Evolutionary conservation across 495 filamentous ascomycete genomes (phyloP).

Genomic region (Pyrenula massariospora): DNA sequence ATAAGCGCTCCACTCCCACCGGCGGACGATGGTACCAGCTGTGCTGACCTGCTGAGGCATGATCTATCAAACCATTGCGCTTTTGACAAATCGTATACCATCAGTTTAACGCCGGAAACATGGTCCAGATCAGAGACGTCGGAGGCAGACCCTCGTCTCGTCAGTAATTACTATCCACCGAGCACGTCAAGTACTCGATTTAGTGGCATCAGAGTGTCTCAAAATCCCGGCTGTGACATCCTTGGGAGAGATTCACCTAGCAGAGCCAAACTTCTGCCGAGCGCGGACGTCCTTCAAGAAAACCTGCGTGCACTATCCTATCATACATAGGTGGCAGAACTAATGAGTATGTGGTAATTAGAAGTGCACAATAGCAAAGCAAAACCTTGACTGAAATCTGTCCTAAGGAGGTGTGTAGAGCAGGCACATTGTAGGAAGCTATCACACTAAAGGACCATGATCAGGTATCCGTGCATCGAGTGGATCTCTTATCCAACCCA

Average conservation of each 20-base stretch:
- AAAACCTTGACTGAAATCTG: no score
- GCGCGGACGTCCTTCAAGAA: neutral
- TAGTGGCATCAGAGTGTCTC: neutral
- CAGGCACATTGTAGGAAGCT: no score
- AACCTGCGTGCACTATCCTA: constrained; percentile 41
- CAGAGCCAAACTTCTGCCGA: neutral
- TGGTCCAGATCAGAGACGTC: neutral
- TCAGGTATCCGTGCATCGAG: no score
- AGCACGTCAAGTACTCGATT: no score
- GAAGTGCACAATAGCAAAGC: no score
- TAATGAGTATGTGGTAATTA: neutral
- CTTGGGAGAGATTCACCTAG: neutral
- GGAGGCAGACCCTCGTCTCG: no score
- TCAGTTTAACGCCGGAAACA: neutral
- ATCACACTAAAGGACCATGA: no score
- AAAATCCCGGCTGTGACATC: neutral
- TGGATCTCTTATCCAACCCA: no score
- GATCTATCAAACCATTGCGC: neutral
- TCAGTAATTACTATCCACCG: no score
- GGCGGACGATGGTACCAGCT: neutral
- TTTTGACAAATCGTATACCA: neutral
- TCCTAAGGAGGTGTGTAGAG: no score
- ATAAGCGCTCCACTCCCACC: neutral
- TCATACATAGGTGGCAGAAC: constrained; percentile 4
- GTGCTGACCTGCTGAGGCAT: neutral